Percentiles rank a stretch among this genome's conserved stretches.
Conservation (phyloP, 805 yeast genomes). For the Yamadazyma nakazawae region DNA sequence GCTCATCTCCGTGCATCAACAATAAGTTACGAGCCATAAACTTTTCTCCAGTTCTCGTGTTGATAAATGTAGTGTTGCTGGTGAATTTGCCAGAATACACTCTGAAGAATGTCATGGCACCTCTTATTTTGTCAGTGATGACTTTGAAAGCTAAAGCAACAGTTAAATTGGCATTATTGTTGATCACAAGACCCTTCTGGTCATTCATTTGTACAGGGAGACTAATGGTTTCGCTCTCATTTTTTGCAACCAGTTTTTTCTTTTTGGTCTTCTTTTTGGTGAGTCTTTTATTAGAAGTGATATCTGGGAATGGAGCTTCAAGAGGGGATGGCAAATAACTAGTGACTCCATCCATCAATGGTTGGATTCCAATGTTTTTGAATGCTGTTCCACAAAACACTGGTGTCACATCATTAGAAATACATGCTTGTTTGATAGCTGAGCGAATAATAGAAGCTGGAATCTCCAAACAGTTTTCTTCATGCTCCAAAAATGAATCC, state of each 20-base stretch:
- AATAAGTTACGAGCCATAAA: constrained; percentile 66
- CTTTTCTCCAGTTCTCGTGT: constrained; percentile 66
- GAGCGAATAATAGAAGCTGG: constrained; percentile 50
- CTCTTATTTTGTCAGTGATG: constrained; percentile 77
- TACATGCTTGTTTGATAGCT: constrained; percentile 64
- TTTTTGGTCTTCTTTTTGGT: constrained; percentile 18
- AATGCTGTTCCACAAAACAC: constrained; percentile 93
- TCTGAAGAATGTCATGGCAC: constrained; percentile 79
- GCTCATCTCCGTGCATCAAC: constrained; percentile 84
- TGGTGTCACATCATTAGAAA: constrained; percentile 60
- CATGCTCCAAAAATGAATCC: constrained; percentile 68
- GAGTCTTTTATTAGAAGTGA: constrained; percentile 26
- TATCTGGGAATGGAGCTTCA: constrained; percentile 58
- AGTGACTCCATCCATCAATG: constrained; percentile 79
- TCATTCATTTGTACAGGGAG: constrained; percentile 37
- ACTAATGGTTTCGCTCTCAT: not conserved
- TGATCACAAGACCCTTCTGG: constrained; percentile 47
- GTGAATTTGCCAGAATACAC: constrained; percentile 80
- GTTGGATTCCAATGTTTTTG: constrained; percentile 91
- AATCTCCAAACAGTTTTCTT: constrained; percentile 68
- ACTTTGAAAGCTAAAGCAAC: constrained; percentile 91
- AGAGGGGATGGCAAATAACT: constrained; percentile 80
- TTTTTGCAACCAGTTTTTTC: constrained; percentile 4
- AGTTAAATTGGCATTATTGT: constrained; percentile 57
- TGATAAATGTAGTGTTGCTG: constrained; percentile 58